Evolutionary conservation across 208 protist species (phyloP).

Genomic region (Tritrichomonas foetus): DNA sequence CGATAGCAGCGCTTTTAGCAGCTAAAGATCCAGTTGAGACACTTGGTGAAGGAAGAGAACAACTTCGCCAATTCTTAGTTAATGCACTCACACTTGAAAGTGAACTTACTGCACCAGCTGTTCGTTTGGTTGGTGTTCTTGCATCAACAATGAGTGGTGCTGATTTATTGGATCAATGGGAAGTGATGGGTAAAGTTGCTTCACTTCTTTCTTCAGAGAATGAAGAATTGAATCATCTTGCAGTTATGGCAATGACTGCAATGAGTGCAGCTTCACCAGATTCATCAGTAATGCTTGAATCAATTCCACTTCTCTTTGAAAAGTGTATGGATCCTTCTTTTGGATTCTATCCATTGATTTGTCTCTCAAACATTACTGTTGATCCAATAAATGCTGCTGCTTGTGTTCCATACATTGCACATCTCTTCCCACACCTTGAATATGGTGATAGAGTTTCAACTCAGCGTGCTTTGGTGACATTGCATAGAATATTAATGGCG

Average conservation of each 20-base stretch:
- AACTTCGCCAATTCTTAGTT: not conserved
- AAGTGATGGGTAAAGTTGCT: not conserved
- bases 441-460: not conserved
- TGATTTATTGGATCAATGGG: not conserved
- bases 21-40: not conserved
- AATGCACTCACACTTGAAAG: not conserved
- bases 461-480: not conserved
- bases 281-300: not conserved
- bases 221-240: not conserved
- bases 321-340: not conserved
- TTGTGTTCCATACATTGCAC: not conserved
- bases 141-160: not conserved
- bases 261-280: not conserved
- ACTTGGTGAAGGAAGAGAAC: not conserved
- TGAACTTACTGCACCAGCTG: not conserved
- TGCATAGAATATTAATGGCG: not conserved
- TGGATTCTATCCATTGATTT: not conserved
- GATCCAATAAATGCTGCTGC: not conserved
- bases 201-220: not conserved
- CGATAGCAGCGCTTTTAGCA: not conserved
- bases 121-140: not conserved
- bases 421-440: not conserved
- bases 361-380: not conserved
- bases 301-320: not conserved
- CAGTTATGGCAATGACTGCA: not conserved